phyloP scores from a whole-genome alignment of 192 early-diverging fungal species.

The Spizellomyces sp. region DNA sequence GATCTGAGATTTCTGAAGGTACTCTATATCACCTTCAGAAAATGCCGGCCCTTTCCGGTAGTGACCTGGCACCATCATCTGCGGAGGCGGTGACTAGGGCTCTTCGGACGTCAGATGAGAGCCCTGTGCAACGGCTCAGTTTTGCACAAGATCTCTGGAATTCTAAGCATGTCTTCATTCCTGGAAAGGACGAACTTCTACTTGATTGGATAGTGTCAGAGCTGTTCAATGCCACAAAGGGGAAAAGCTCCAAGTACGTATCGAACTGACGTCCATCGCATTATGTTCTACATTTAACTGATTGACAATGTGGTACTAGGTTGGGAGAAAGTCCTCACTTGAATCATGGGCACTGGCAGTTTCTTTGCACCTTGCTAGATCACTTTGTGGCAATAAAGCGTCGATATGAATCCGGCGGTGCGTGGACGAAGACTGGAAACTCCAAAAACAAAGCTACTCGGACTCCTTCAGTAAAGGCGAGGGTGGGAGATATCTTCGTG shows the following conservation, averaged over 20 bases:
- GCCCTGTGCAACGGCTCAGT: constrained; percentile 7
- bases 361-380: background rate
- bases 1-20: background rate
- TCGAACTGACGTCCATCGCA: too few species aligned
- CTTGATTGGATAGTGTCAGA: constrained; percentile 29
- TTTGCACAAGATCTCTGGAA: constrained; percentile 21
- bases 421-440: too few species aligned
- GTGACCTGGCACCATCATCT: background rate
- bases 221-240: background rate
- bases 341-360: background rate
- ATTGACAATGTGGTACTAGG: too few species aligned
- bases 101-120: constrained; percentile 3
- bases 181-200: constrained; percentile 28
- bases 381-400: background rate
- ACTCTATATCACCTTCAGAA: background rate
- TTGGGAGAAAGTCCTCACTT: too few species aligned
- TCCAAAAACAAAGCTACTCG: too few species aligned
- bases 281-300: too few species aligned
- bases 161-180: constrained; percentile 13
- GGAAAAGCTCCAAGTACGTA: too few species aligned
- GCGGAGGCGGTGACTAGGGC: constrained; percentile 28
- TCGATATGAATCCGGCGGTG: too few species aligned
- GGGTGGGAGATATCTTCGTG: too few species aligned
- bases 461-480: too few species aligned
- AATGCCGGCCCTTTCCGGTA: background rate